Evolutionary conservation across 2,329 filamentous ascomycete species (phyloP), one percentile per base, ranked within the genome.

Genomic region (Ambrosiella beaveri): DNA sequence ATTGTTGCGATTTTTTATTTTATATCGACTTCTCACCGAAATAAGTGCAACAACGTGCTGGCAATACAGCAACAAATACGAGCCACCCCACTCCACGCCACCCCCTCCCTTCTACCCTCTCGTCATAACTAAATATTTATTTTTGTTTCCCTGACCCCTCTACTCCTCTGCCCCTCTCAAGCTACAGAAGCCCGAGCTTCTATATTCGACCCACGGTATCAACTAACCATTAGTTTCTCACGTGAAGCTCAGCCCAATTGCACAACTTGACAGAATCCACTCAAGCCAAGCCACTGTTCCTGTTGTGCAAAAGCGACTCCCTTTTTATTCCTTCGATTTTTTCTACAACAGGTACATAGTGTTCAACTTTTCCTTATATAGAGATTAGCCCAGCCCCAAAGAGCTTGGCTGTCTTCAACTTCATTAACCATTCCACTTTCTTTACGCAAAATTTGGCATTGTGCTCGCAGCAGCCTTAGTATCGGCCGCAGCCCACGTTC

Each of bases 281-380:
- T 39, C 27, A 54, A 39, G n/a, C 37, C 13, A 38, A 41, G n/a
- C 19, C 37, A 9, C n/a, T 19, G 12, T 39, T 54, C 38, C 44
- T 47, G 11, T 17, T 13, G 44, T 47, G 44, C 19, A 47, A 47
- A 47, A 17, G 44, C 44, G 11, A n/a, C 44, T 51, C 37, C 55
- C 45, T 56, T 58, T 44, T 59, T 39, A 19, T 50, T 47, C 17
- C 47, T 55, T 41, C 45, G 54, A 55, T 56, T 13, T 57, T 50
- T 39, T 51, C 44, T 49, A 49, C 52, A 53, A 17, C 58, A 36
- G 50, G 54, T 55, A 19, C 19, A 13, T 38, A 17, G 35, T 57
- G 7, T 56, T 50, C 41, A 52, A 13, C 58, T 57, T 60, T 61
- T 57, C 27, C 55, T 45, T 58, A 47, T 56, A 55, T 49, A 57